Evolutionary conservation across 176 grass and related monocot species (phyloP).

Genomic region (Rhynchospora breviuscula): DNA sequence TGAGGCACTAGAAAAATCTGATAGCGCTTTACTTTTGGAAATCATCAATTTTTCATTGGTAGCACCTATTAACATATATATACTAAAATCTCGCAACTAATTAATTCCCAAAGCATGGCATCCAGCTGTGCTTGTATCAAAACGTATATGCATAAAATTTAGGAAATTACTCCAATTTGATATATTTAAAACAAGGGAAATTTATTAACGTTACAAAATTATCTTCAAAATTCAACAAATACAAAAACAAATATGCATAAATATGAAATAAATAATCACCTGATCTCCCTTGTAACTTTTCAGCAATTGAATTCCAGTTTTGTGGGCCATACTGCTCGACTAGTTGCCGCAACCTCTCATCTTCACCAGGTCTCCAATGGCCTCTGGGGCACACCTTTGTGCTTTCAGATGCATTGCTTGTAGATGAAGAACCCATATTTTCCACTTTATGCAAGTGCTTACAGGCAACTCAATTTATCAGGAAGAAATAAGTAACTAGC

Average conservation of each 20-base stretch:
- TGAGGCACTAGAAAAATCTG: neutral
- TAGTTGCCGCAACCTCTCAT: constrained; percentile 67
- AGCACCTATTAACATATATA: neutral
- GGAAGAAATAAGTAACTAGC: neutral
- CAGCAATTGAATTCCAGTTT: constrained; percentile 97
- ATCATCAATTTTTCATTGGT: neutral
- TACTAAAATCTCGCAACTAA: neutral
- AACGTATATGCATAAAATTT: neutral
- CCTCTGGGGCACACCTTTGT: constrained; percentile 64
- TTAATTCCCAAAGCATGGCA: neutral
- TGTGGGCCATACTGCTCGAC: constrained; percentile 79
- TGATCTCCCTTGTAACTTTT: constrained; percentile 93
- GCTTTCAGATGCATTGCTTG: constrained; percentile 48
- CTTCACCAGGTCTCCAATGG: constrained; percentile 78
- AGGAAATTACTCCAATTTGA: neutral
- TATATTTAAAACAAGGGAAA: neutral
- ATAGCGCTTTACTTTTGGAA: neutral
- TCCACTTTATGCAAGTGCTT: neutral
- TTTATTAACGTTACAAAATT: neutral
- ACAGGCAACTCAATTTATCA: neutral
- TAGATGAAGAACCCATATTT: constrained; percentile 50
- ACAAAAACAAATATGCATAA: neutral
- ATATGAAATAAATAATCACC: constrained; percentile 32
- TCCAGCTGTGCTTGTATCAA: neutral
- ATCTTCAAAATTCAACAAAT: neutral